These are phyloP conservation scores for Hypoxylon fragiforme DNA, from an alignment of 495 filamentous ascomycete species.

Conservation along the genomic window DNA sequence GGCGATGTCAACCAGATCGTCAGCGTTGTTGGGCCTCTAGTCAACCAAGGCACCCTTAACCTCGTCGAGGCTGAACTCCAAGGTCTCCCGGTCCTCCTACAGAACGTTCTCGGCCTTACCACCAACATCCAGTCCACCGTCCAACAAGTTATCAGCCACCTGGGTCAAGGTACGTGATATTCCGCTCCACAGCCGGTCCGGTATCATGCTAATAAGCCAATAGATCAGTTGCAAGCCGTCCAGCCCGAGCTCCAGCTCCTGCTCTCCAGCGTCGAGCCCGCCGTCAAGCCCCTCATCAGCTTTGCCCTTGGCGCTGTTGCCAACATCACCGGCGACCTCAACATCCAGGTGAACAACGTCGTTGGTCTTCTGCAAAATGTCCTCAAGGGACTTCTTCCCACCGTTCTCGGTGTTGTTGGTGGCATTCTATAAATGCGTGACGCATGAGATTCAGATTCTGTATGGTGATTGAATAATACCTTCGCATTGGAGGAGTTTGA, in stretches of 20 bases:
- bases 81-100: slow-evolving; percentile 17
- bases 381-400: slow-evolving; percentile 17
- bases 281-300: slow-evolving; percentile 25
- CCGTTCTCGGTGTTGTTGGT: slow-evolving; percentile 15
- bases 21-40: slow-evolving; percentile 17
- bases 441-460: background rate
- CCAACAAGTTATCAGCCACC: slow-evolving; percentile 8
- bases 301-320: slow-evolving; percentile 21
- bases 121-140: slow-evolving; percentile 24
- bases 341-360: slow-evolving; percentile 12
- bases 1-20: slow-evolving; percentile 23
- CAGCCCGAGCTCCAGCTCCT: slow-evolving; percentile 34
- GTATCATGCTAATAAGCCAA: slow-evolving; percentile 11
- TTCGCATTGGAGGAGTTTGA: slow-evolving; percentile 24
- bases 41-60: background rate
- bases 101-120: slow-evolving; percentile 18
- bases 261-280: slow-evolving; percentile 17
- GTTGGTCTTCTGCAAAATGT: slow-evolving; percentile 14
- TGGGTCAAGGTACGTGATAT: slow-evolving; percentile 19
- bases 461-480: slow-evolving; percentile 10
- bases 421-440: slow-evolving; percentile 21
- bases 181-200: background rate
- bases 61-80: slow-evolving; percentile 24
- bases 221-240: slow-evolving; percentile 25
- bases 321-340: background rate